Percentiles rank a stretch among this genome's conserved stretches.
These are phyloP conservation scores for Dendrothele bispora DNA, from an alignment of 768 basidiomycete species.

Conservation along the genomic window DNA sequence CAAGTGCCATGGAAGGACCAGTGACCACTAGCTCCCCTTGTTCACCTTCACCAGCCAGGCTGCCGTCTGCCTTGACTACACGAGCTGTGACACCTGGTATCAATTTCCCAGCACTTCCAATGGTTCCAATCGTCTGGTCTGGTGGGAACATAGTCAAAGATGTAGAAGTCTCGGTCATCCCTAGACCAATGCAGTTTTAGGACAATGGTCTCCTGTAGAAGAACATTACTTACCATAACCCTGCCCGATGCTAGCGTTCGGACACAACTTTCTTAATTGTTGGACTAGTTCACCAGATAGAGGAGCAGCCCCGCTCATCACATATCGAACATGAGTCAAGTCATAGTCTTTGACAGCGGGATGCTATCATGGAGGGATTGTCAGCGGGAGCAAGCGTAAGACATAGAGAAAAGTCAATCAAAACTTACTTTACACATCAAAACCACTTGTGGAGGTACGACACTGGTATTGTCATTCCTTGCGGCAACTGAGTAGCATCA, in stretches of 20 bases:
- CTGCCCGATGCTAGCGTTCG: slow-evolving; percentile 64
- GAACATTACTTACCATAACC: slow-evolving; percentile 48
- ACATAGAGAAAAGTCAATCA: too few relatives aligned
- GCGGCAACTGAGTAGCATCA: background rate
- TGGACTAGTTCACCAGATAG: slow-evolving; percentile 55
- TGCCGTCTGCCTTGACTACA: slow-evolving; percentile 59
- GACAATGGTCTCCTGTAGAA: background rate
- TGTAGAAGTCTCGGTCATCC: slow-evolving; percentile 60
- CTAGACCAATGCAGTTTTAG: slow-evolving; percentile 25
- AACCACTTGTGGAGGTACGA: slow-evolving; percentile 68
- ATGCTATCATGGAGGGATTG: slow-evolving; percentile 42
- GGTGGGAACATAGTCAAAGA: slow-evolving; percentile 43
- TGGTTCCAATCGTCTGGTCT: slow-evolving; percentile 41
- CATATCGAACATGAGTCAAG: slow-evolving; percentile 50
- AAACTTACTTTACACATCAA: slow-evolving; percentile 61
- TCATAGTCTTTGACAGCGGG: slow-evolving; percentile 50
- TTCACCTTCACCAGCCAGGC: slow-evolving; percentile 55
- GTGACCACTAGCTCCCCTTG: slow-evolving; percentile 61
- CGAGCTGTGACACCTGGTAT: slow-evolving; percentile 57
- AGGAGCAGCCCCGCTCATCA: slow-evolving; percentile 64
- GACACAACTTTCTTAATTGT: slow-evolving; percentile 44
- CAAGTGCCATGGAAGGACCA: slow-evolving; percentile 59
- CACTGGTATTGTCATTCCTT: slow-evolving; percentile 27
- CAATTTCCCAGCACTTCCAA: slow-evolving; percentile 59
- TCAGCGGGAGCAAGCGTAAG: too few relatives aligned